Evolutionary conservation across 176 grass and related monocot genomes (phyloP), one percentile per base, ranked within the genome.

Genomic region (Neostapfia colusana): DNA sequence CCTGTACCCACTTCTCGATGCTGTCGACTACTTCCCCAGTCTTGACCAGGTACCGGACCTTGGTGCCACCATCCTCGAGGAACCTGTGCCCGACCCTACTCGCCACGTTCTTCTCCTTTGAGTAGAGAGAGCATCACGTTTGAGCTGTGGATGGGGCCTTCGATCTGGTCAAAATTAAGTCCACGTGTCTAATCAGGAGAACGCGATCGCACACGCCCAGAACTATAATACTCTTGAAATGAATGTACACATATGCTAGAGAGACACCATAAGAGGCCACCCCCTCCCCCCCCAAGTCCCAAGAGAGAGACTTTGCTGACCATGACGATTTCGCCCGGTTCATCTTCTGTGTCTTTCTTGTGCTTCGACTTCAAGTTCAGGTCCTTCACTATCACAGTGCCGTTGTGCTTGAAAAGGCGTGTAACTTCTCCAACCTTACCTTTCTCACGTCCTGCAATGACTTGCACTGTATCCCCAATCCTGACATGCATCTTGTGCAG

Each of bases 361-460:
- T 99, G 95, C 70, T 99, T 99, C 0, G 91, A 95, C 77, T 99
- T 99, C 78, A 99, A 83, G 76, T 99, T 99, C 89, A 95, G 75
- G 63, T 88, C 91, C 85, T 92, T 88, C 60, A 95, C 84, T 36
- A 90, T 87, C 37, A 99, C 91, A 72, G 91, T 99, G 74, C 89
- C 95, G 77, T 95, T 99, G 80, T 99, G 91, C 74, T 88, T 95
- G 76, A 85, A 95, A 53, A 95, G 63, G 9, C 58, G 67, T 45
- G 50, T 84, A 26, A 99, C 82, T 81, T 99, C 91, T 41, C 95
- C 91, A 59, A 88, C 80, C 84, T 99, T 99, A 58, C 91, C 91
- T 77, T 99, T 95, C 63, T 95, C 95, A 85, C 85, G 87, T 4
- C 95, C 91, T 68, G 87, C 73, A 37, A 99, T 95, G 63, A 99